A percentile compares a stretch with the other conserved stretches of the same genome.
These are phyloP conservation scores for Pythium aristosporum DNA, from an alignment of 352 stramenopile genomes.

Conservation along the genomic window DNA sequence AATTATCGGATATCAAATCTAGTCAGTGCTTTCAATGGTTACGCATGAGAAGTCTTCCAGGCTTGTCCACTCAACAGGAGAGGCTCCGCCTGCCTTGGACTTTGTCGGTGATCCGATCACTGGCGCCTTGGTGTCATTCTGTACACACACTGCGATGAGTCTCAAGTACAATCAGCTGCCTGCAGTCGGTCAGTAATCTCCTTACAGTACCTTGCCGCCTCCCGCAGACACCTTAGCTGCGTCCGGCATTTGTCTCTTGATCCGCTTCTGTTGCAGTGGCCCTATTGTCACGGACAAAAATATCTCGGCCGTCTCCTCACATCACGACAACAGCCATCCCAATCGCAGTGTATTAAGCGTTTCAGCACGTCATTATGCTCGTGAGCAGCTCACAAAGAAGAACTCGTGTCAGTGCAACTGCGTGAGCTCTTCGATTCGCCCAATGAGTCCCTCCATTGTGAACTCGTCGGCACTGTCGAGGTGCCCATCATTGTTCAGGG, in stretches of 20 bases:
- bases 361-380: neutral
- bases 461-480: slow-evolving; percentile 59
- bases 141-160: neutral
- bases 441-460: slow-evolving; percentile 67
- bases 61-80: neutral
- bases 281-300: neutral
- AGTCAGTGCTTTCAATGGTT: neutral
- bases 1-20: neutral
- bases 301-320: neutral
- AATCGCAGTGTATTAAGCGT: neutral
- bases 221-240: slow-evolving; percentile 2
- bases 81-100: neutral
- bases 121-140: slow-evolving; percentile 19
- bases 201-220: neutral
- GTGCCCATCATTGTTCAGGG: slow-evolving; percentile 89
- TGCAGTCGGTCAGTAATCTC: neutral
- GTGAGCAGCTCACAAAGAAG: neutral
- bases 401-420: slow-evolving; percentile 57
- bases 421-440: slow-evolving; percentile 71
- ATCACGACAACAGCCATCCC: neutral
- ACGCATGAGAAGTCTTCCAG: neutral
- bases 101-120: slow-evolving; percentile 16
- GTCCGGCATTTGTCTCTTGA: slow-evolving; percentile 10
- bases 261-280: neutral
- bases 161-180: neutral